phyloP scores from a whole-genome alignment of 345 rosid species.

The Gossypium stocksii region DNA sequence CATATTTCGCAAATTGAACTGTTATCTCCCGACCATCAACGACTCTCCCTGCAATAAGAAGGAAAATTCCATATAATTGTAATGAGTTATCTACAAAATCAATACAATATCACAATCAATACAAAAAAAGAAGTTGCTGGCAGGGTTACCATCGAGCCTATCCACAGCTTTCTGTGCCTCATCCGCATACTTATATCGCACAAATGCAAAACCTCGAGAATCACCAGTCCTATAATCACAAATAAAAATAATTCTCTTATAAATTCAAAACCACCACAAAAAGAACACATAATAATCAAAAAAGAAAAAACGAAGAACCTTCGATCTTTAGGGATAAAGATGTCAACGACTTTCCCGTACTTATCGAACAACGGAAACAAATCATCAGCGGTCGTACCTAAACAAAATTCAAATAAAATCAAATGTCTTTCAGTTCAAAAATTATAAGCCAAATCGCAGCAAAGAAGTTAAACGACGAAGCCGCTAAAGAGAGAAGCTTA shows the following conservation, averaged over 20 bases:
- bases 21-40: conserved; percentile 95
- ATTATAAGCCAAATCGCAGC: background rate
- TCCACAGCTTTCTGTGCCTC: conserved; percentile 78
- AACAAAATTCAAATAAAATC: background rate
- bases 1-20: conserved; percentile 94
- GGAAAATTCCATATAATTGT: background rate
- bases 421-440: background rate
- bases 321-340: conserved; percentile 82
- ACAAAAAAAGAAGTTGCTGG: background rate
- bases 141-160: conserved; percentile 54
- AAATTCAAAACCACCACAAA: background rate
- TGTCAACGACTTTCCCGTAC: conserved; percentile 86
- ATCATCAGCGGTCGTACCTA: conserved; percentile 87
- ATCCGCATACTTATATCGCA: conserved; percentile 63
- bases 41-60: conserved; percentile 56
- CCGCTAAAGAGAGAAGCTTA: conserved; percentile 21
- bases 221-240: conserved; percentile 41
- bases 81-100: background rate
- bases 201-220: conserved; percentile 76
- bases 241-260: background rate
- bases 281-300: background rate
- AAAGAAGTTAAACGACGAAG: background rate
- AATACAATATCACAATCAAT: background rate
- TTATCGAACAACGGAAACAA: conserved; percentile 80
- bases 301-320: conserved; percentile 32